A percentile compares a stretch with the other conserved stretches of the same genome.
Conservation (phyloP, 1,139 yeast genomes). For the Magnusiomyces suaveolens region DNA sequence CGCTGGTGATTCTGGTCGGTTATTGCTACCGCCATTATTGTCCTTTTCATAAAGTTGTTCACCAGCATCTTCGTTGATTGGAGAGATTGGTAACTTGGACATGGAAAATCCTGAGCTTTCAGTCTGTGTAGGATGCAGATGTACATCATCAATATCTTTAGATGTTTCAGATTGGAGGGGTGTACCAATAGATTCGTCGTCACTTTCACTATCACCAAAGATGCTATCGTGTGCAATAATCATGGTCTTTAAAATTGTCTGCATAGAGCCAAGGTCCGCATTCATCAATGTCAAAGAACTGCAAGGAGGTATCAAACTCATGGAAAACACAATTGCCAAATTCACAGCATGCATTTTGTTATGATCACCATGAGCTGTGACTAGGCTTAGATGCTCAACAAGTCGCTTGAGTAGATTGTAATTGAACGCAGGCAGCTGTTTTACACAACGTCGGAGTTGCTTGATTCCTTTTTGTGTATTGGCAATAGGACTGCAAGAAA, state of each 20-base stretch:
- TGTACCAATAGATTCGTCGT: conserved; percentile 5
- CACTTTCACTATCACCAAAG: conserved; percentile 19
- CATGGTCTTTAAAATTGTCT: conserved; percentile 32
- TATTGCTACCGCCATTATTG: no score
- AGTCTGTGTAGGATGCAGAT: no score
- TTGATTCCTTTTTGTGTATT: conserved; percentile 29
- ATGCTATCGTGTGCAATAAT: conserved; percentile 26
- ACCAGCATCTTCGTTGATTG: no score
- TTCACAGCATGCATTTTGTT: conserved; percentile 77
- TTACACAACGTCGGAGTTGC: conserved; percentile 39
- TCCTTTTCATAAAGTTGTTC: no score
- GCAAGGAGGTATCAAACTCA: conserved; percentile 41
- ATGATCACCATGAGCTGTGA: conserved; percentile 47
- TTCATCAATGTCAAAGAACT: conserved; percentile 21
- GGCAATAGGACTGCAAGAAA: conserved; percentile 24
- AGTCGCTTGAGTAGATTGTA: conserved; percentile 59
- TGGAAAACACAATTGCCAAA: conserved; percentile 65
- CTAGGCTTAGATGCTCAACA: conserved; percentile 53
- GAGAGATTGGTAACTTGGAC: no score
- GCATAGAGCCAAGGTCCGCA: conserved; percentile 32
- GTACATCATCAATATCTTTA: no score
- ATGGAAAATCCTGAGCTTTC: no score
- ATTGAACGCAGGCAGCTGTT: conserved; percentile 52
- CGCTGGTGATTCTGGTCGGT: no score
- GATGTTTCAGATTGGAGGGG: conserved; percentile 7